Conservation (phyloP, 805 yeast species). For the Myxozyma kluyveri region DNA sequence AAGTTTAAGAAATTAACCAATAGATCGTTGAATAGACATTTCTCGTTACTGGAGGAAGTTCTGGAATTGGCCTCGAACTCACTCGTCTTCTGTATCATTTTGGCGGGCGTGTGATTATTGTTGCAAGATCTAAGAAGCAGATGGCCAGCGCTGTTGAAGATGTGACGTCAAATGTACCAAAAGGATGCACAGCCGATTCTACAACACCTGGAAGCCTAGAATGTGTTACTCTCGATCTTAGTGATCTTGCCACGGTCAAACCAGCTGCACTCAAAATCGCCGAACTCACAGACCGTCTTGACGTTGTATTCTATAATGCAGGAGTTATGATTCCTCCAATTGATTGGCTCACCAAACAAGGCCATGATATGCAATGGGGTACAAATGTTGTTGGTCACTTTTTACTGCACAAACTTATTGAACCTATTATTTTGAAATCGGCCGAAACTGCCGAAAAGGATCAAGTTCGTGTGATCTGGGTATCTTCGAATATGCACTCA, state of each 20-base stretch:
- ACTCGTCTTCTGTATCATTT: constrained; percentile 1
- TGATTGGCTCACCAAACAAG: constrained; percentile 41
- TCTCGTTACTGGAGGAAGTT: constrained; percentile 14
- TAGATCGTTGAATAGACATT: background rate
- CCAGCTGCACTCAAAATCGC: constrained; percentile 39
- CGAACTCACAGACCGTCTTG: constrained; percentile 34
- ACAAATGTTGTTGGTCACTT: constrained; percentile 48
- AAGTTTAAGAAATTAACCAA: too few species aligned
- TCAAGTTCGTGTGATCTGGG: constrained; percentile 45
- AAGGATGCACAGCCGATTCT: background rate
- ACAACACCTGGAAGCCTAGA: constrained; percentile 7
- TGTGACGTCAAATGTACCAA: background rate
- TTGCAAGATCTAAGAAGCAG: constrained; percentile 3
- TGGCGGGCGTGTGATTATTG: constrained; percentile 7
- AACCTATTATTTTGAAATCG: constrained; percentile 41
- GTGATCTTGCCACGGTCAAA: constrained; percentile 37
- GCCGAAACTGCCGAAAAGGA: constrained; percentile 26
- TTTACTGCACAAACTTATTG: constrained; percentile 42
- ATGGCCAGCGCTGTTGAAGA: constrained; percentile 5
- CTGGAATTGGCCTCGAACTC: constrained; percentile 17
- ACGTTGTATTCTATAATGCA: constrained; percentile 44
- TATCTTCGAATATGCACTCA: constrained; percentile 43
- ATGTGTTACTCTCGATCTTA: constrained; percentile 12
- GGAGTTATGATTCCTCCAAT: too few species aligned
- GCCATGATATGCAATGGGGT: constrained; percentile 47